Evolutionary conservation across 2,329 filamentous ascomycete species (phyloP).

Genomic region (Dactylellina haptotyla): DNA sequence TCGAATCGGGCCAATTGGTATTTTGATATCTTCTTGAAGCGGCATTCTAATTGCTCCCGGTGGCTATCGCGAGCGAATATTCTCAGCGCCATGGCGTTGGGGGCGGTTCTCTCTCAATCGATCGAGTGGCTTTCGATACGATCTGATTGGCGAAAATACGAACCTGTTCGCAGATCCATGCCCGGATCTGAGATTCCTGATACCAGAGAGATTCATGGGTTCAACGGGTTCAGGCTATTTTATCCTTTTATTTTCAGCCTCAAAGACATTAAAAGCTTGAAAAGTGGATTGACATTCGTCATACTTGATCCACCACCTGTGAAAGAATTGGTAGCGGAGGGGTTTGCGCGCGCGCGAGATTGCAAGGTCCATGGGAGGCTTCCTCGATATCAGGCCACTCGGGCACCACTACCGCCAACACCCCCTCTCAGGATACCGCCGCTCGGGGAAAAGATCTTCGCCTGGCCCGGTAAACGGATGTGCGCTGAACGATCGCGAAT

Average conservation of each 20-base stretch:
- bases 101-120: background rate
- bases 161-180: constrained; percentile 11
- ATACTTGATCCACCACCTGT: constrained; percentile 5
- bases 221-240: background rate
- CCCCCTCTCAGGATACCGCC: constrained; percentile 8
- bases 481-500: background rate
- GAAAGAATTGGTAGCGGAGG: background rate
- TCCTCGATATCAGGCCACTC: constrained; percentile 44
- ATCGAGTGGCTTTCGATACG: constrained; percentile 29
- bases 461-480: constrained; percentile 12
- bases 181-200: constrained; percentile 9
- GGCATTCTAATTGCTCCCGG: no score
- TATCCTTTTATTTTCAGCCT: constrained; percentile 17
- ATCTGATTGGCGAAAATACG: constrained; percentile 42
- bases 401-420: constrained; percentile 21
- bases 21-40: no score
- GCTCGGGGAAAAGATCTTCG: constrained; percentile 41
- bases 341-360: background rate
- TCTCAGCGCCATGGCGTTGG: constrained; percentile 33
- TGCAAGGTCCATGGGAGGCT: constrained; percentile 12
- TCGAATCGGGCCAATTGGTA: no score
- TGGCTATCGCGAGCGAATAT: background rate
- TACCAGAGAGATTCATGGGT: background rate
- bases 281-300: constrained; percentile 8
- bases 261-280: background rate